These are phyloP conservation scores for Colletotrichum lini DNA, from an alignment of 2,329 filamentous ascomycete genomes.

Conservation along the genomic window DNA sequence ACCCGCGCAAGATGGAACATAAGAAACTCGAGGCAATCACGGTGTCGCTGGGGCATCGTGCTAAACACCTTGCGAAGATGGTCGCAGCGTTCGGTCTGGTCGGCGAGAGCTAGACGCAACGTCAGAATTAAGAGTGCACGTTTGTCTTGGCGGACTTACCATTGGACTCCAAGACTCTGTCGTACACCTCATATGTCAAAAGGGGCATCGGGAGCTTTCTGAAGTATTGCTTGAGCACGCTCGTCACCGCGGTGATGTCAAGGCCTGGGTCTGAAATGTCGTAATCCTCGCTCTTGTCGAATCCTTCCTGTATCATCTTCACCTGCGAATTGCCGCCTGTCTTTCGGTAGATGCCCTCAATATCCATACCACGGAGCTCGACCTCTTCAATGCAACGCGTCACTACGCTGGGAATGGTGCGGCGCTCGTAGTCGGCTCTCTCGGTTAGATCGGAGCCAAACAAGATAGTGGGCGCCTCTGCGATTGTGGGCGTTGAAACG, in stretches of 20 bases:
- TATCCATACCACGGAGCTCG: conserved; percentile 94
- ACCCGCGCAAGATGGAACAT: conserved; percentile 94
- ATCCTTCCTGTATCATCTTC: conserved; percentile 90
- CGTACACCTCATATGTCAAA: conserved; percentile 93
- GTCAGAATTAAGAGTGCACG: conserved; percentile 44
- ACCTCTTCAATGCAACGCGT: conserved; percentile 97
- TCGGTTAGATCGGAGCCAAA: conserved; percentile 93
- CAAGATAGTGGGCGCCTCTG: conserved; percentile 72
- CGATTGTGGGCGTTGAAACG: conserved; percentile 54
- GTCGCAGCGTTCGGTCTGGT: conserved; percentile 76
- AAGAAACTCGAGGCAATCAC: conserved; percentile 91
- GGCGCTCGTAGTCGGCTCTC: conserved; percentile 88
- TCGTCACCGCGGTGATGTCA: conserved; percentile 97
- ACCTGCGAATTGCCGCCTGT: conserved; percentile 94
- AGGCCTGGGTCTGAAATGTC: conserved; percentile 95
- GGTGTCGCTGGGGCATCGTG: conserved; percentile 85
- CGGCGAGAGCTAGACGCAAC: conserved; percentile 69
- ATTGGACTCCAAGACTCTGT: conserved; percentile 85
- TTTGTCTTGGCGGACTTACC: conserved; percentile 63
- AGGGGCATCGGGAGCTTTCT: conserved; percentile 90
- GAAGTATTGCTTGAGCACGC: conserved; percentile 97
- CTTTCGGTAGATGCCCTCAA: conserved; percentile 98
- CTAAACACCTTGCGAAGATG: conserved; percentile 82
- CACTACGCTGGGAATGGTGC: conserved; percentile 90
- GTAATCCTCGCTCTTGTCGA: conserved; percentile 87